A percentile compares a stretch with the other conserved stretches of the same genome.
phyloP scores from a whole-genome alignment of 306 rosid species.

The Quercus wislizeni region DNA sequence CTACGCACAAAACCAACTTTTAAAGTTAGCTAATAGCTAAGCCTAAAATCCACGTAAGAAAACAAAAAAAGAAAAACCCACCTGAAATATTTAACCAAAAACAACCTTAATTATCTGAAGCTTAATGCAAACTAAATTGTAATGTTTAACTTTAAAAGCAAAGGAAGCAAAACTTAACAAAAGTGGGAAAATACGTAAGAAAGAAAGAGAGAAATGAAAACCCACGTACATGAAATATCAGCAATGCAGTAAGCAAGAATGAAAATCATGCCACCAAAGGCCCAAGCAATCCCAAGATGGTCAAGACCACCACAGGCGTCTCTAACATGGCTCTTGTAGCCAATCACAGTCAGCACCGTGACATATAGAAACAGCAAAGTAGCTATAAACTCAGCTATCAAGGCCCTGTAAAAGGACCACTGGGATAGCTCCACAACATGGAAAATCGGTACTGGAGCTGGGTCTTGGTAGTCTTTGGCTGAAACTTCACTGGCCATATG shows the following conservation, averaged over 20 bases:
- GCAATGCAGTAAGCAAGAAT: conserved; percentile 95
- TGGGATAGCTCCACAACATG: conserved; percentile 57
- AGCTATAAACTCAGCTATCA: conserved; percentile 92
- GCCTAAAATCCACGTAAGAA: too few relatives aligned
- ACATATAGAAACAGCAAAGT: conserved; percentile 87
- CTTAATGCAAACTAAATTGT: too few relatives aligned
- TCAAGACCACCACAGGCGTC: conserved; percentile 77
- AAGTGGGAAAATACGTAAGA: neutral
- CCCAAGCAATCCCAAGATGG: conserved; percentile 87
- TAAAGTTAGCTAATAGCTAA: neutral
- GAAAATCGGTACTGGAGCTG: conserved; percentile 72
- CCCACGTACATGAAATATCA: conserved; percentile 70
- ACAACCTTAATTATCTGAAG: too few relatives aligned
- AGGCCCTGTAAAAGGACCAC: conserved; percentile 91
- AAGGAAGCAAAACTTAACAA: neutral
- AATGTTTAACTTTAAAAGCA: neutral
- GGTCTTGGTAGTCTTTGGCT: conserved; percentile 67
- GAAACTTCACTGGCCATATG: conserved; percentile 49
- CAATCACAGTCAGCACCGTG: conserved; percentile 80
- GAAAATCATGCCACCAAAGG: conserved; percentile 99
- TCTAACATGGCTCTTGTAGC: conserved; percentile 56
- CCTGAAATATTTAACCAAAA: neutral
- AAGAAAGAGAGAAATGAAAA: neutral
- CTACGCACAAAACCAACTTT: conserved; percentile 27
- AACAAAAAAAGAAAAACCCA: too few relatives aligned